Evolutionary conservation across 2,329 filamentous ascomycete genomes (phyloP), one percentile per base, ranked within the genome.

Genomic region (Colletotrichum cordylinicola): DNA sequence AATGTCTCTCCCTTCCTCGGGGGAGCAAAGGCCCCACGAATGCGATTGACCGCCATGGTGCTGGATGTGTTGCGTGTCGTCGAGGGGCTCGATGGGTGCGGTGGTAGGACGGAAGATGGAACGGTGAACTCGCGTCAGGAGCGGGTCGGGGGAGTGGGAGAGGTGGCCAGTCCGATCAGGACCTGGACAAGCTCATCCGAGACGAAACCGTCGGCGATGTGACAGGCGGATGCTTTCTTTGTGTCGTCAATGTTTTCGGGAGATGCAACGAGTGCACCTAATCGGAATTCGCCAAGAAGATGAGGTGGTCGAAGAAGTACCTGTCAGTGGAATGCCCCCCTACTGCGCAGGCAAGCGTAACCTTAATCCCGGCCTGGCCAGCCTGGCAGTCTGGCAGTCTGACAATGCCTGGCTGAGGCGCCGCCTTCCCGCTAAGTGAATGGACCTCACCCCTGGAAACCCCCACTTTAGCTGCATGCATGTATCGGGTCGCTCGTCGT

Each of bases 1-100:
- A 98, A 98, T 18, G 97, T 99, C 88, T 99, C 97, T 85, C 97
- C 97, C 89, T 99, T 99, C 83, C 94, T 93, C 81, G 97, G 97
- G 84, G 93, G 93, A 84, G 95, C 94, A 85, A 99, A 98, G 82
- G 96, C 97, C 86, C 94, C 96, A 84, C 94, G 93, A 85, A 99
- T 97, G 86, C 96, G 94, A 88, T 97, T 98, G 85, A 98, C 96
- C 83, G 97, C 96, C 95, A 98, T 98, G 81, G 83, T 88, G 81
- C 67, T 67, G 77, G 77, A 79, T 78, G 79, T 70, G 39, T 61
- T 76, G 67, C 69, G 77, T 56, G 72, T 68, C 74, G 79, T 78
- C 75, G 79, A 80, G 80, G 81, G 79, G 79, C 79, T 81, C 65
- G 78, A 77, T 68, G 75, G 77, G 69, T 72, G 9, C 21, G 33